These are phyloP conservation scores for Arxiozyma bovina DNA, from an alignment of 1,139 yeast species.

Conservation along the genomic window DNA sequence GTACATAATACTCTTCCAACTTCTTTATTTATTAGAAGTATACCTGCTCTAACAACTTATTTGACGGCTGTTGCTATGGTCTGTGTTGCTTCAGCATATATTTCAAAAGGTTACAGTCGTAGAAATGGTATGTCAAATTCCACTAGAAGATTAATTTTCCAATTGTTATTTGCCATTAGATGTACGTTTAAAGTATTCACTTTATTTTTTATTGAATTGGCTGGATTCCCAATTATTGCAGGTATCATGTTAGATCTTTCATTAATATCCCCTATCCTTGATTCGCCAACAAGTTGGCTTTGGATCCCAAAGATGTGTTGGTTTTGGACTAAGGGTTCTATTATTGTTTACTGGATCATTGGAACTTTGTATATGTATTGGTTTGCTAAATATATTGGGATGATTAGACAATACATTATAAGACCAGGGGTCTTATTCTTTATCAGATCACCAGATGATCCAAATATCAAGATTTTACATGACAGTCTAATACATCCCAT, in stretches of 20 bases:
- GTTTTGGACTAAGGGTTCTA: constrained; percentile 20
- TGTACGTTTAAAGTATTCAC: constrained; percentile 65
- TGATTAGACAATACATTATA: constrained; percentile 63
- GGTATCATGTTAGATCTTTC: constrained; percentile 73
- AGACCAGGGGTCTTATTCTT: constrained; percentile 87
- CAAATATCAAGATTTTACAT: constrained; percentile 77
- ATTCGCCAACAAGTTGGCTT: constrained; percentile 26
- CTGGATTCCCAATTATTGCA: constrained; percentile 78
- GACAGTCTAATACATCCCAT: constrained; percentile 79
- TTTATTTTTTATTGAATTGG: constrained; percentile 69
- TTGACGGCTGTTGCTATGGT: constrained; percentile 39
- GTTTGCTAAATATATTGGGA: constrained; percentile 79
- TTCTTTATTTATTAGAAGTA: constrained; percentile 25
- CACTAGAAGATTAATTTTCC: constrained; percentile 39
- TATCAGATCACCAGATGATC: constrained; percentile 91
- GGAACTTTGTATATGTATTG: constrained; percentile 85
- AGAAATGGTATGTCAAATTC: constrained; percentile 34
- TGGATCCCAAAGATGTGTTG: constrained; percentile 17
- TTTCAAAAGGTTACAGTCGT: constrained; percentile 41
- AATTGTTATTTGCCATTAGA: constrained; percentile 45
- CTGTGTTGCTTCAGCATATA: constrained; percentile 38
- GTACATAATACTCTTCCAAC: constrained; percentile 14
- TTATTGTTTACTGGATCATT: constrained; percentile 50
- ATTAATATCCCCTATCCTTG: constrained; percentile 43
- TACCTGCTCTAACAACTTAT: constrained; percentile 42